Base-by-base conservation (phyloP, 2,329 filamentous ascomycete genomes). In the Myotisia sp. region DNA sequence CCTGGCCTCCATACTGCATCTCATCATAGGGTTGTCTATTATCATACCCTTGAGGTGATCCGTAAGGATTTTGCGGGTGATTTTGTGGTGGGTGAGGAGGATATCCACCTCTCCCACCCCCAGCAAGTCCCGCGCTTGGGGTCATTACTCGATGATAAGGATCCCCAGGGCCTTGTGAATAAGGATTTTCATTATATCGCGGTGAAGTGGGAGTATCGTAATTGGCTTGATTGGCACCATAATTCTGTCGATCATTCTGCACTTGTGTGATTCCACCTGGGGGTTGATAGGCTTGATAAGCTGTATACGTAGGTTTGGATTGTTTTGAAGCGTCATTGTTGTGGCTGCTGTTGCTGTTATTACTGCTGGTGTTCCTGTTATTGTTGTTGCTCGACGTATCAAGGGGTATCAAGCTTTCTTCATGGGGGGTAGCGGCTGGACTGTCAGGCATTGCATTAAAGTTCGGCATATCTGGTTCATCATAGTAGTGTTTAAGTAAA, bases 391-490 rank as follows among this genome's bases (percentile, higher is more conserved):
- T 51, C 6, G 42, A 40, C 27, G 47, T 51, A 19, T 58, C 55
- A 34, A 57, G 42, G 14, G 53, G 54, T 37, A 54, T 46, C 14
- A 52, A 29, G n/a, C 29, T 33, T 32, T 44, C 51, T 38, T 58
- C 53, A 41, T 55, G 50, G 13, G 51, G 46, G 6, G 41, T 44
- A 4, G 53, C 44, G 18, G 46, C 43, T 24, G 38, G 44, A 4
- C 46, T 37, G 16, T 60, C 51, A n/a, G 62, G 57, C 40, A 68
- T 65, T 2, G 65, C 67, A 47, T 74, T 70, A 44, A 76, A 76
- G 43, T 77, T 68, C 2, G 73, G 73, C 70, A 76, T 75, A 30
- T 75, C 71, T 12, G 63, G 62, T 31, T 71, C 67, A 33, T 52
- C 36, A 42, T 45, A 56, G 45, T 64, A 58, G 46, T 59, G 47